phyloP scores from a whole-genome alignment of 2,329 filamentous ascomycete species.

The Fusarium sp. region DNA sequence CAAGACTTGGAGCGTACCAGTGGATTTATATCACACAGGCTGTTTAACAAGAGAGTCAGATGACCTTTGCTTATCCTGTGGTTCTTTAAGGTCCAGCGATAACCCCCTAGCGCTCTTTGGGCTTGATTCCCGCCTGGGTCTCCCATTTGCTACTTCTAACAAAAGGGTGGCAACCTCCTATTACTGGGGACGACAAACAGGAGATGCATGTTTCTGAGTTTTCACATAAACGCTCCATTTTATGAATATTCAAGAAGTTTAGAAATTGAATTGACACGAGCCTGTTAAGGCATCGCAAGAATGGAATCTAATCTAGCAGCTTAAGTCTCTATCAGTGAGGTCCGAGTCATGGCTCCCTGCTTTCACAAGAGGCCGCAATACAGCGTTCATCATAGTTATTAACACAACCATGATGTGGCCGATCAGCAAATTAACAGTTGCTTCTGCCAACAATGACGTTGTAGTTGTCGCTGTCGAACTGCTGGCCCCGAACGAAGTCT shows the following conservation, averaged over 20 bases:
- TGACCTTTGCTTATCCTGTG: neutral
- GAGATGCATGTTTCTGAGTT: accelerated
- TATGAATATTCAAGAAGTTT: neutral
- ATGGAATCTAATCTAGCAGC: neutral
- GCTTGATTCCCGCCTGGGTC: neutral
- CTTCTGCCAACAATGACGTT: neutral
- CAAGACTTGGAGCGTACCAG: neutral
- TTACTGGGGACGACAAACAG: neutral
- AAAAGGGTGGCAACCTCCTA: neutral
- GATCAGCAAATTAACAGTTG: neutral
- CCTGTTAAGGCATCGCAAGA: neutral
- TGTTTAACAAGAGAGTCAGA: neutral
- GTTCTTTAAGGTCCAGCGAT: accelerated
- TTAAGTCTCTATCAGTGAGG: neutral
- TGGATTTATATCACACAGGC: neutral
- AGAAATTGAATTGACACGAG: neutral
- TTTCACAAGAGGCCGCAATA: neutral
- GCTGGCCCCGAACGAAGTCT: neutral
- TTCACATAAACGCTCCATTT: neutral
- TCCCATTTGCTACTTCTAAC: neutral
- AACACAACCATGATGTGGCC: neutral
- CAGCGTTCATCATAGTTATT: neutral
- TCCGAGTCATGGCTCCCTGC: neutral
- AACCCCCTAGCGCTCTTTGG: neutral
- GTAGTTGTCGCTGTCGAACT: neutral